Conservation (phyloP, 176 grass and related monocot species). For the Zoysia pacifica region DNA sequence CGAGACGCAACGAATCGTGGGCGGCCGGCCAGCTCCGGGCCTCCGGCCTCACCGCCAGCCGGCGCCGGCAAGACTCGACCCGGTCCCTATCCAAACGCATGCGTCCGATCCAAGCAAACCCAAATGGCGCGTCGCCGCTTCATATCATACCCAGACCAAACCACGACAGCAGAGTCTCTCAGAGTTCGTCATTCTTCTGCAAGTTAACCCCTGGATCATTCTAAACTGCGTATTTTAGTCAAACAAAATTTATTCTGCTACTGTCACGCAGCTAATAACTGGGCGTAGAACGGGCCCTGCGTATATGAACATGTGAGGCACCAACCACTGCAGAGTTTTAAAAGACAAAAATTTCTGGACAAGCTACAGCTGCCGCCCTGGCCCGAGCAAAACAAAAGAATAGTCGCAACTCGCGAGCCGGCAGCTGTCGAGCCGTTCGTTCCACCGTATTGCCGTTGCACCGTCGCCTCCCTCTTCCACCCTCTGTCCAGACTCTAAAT, state of each 20-base stretch:
- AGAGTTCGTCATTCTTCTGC: not conserved
- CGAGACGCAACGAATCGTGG: conserved; percentile 62
- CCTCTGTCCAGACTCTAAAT: not conserved
- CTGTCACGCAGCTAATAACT: not conserved
- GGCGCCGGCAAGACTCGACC: not conserved
- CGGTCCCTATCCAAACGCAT: conserved; percentile 1
- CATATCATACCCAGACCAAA: not conserved
- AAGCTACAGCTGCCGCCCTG: conserved; percentile 5
- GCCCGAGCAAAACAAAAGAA: conserved; percentile 27
- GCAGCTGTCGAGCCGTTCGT: conserved; percentile 26
- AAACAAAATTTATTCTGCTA: too few relatives aligned
- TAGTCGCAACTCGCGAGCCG: conserved; percentile 28
- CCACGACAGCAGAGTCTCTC: not conserved
- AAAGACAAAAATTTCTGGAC: not conserved
- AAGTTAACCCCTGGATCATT: not conserved
- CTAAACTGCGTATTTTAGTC: not conserved
- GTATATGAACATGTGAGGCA: conserved; percentile 1
- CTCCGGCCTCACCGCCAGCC: not conserved
- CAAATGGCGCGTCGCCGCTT: not conserved
- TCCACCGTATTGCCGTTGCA: conserved; percentile 20
- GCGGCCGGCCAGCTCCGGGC: not conserved
- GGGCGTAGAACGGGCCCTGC: conserved; percentile 20
- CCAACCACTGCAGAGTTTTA: conserved; percentile 14
- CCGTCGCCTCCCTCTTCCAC: not conserved
- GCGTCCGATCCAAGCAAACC: not conserved